Percentiles rank a stretch among this genome's conserved stretches.
Conservation (phyloP, 1,139 yeast genomes). For the Lodderomyces orthopsilosis region DNA sequence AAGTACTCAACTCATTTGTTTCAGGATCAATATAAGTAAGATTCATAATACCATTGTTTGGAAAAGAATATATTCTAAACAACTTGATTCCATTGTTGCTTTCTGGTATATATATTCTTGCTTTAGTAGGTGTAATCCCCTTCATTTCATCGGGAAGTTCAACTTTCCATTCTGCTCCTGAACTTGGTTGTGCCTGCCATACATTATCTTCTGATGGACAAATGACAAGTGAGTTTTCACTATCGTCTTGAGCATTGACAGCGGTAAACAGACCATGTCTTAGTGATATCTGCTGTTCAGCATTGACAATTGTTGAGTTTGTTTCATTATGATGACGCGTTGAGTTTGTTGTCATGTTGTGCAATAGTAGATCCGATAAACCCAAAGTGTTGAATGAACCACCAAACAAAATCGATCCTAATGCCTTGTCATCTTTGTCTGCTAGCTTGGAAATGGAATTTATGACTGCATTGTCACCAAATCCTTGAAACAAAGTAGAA, state of each 20-base stretch:
- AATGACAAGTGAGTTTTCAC: constrained; percentile 38
- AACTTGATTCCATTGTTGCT: constrained; percentile 54
- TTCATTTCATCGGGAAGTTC: constrained; percentile 52
- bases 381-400: constrained; percentile 72
- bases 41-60: constrained; percentile 89
- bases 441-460: constrained; percentile 61
- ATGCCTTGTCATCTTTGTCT: constrained; percentile 27
- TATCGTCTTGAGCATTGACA: constrained; percentile 43
- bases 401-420: constrained; percentile 66
- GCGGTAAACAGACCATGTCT: constrained; percentile 58
- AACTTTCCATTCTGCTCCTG: constrained; percentile 70
- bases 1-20: constrained; percentile 51
- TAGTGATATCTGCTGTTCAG: constrained; percentile 69
- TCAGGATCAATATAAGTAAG: constrained; percentile 77
- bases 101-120: constrained; percentile 65
- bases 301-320: constrained; percentile 42
- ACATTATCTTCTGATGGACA: constrained; percentile 55
- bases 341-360: constrained; percentile 25
- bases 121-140: constrained; percentile 65
- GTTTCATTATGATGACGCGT: constrained; percentile 26
- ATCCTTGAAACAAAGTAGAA: constrained; percentile 74
- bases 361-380: constrained; percentile 41
- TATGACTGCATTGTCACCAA: constrained; percentile 57
- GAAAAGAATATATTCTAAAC: constrained; percentile 74
- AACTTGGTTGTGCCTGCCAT: constrained; percentile 58